A percentile compares a stretch with the other conserved stretches of the same genome.
These are phyloP conservation scores for Phanerochaete sordida DNA, from an alignment of 768 basidiomycete species.

Conservation along the genomic window DNA sequence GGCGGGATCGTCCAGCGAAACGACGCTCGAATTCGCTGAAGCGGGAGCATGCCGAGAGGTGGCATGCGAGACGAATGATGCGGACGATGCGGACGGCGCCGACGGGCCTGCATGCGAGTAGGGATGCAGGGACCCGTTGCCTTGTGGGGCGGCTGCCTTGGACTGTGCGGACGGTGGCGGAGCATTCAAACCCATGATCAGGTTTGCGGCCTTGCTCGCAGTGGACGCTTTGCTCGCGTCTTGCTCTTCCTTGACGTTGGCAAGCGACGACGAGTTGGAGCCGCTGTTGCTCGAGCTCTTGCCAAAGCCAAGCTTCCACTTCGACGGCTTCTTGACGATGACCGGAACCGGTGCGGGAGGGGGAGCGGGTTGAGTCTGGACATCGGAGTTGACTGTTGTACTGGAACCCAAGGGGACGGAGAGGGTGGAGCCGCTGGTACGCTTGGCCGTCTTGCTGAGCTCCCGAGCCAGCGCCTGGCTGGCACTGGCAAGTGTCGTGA, in stretches of 20 bases:
- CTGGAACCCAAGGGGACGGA: slow-evolving; percentile 1
- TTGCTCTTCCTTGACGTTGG: slow-evolving; percentile 14
- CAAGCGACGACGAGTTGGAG: slow-evolving; percentile 9
- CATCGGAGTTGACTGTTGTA: not conserved
- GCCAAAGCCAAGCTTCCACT: slow-evolving; percentile 79
- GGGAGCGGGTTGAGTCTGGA: not conserved
- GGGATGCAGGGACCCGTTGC: not conserved
- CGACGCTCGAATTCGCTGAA: slow-evolving; percentile 8
- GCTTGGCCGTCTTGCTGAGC: slow-evolving; percentile 56
- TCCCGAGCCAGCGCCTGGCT: slow-evolving; percentile 83
- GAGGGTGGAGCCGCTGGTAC: slow-evolving; percentile 1
- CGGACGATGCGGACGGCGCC: slow-evolving; percentile 1
- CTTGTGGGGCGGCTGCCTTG: not conserved
- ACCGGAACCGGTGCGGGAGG: slow-evolving; percentile 11
- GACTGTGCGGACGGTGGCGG: slow-evolving; percentile 19
- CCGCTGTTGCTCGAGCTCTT: slow-evolving; percentile 38
- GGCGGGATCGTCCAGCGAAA: slow-evolving; percentile 11
- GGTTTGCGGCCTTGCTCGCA: slow-evolving; percentile 71
- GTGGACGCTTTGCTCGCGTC: slow-evolving; percentile 46
- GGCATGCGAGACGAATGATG: slow-evolving; percentile 5
- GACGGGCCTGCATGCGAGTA: not conserved
- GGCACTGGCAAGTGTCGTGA: slow-evolving; percentile 71
- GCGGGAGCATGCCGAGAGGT: not conserved
- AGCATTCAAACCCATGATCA: slow-evolving; percentile 69
- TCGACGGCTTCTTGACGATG: slow-evolving; percentile 75